Conservation (phyloP, 352 stramenopile genomes). For the Globisporangium uncinulatum region DNA sequence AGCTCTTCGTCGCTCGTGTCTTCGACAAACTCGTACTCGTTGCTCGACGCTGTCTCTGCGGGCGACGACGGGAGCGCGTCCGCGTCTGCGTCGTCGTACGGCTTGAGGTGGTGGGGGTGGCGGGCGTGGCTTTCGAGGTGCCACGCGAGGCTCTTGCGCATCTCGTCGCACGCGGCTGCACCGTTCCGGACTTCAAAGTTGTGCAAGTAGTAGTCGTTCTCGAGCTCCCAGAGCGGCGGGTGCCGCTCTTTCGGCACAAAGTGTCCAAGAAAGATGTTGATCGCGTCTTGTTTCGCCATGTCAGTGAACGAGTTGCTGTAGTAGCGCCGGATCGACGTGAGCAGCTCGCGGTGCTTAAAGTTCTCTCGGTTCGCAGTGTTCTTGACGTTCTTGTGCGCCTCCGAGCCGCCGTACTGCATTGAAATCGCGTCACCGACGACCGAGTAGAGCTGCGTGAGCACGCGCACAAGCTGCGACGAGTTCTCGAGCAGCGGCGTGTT, state of each 20-base stretch:
- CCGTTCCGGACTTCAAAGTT: slow-evolving; percentile 85
- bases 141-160: slow-evolving; percentile 53
- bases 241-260: slow-evolving; percentile 70
- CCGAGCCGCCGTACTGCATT: slow-evolving; percentile 98
- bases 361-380: slow-evolving; percentile 80
- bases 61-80: slow-evolving; percentile 1
- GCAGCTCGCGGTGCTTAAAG: slow-evolving; percentile 94
- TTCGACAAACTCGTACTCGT: slow-evolving; percentile 21
- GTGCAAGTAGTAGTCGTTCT: slow-evolving; percentile 90
- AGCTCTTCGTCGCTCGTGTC: slow-evolving; percentile 19
- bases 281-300: slow-evolving; percentile 97
- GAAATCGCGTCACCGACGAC: slow-evolving; percentile 98
- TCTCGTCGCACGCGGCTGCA: slow-evolving; percentile 49
- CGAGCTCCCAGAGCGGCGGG: slow-evolving; percentile 74
- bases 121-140: slow-evolving; percentile 53
- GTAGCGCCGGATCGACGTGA: slow-evolving; percentile 98
- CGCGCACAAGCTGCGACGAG: slow-evolving; percentile 91
- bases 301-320: slow-evolving; percentile 99
- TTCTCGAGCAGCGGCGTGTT: slow-evolving; percentile 80
- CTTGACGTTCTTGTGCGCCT: slow-evolving; percentile 98
- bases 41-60: slow-evolving; percentile 12
- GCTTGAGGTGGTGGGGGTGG: slow-evolving; percentile 20
- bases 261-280: slow-evolving; percentile 99
- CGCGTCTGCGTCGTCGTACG: slow-evolving; percentile 7
- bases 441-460: slow-evolving; percentile 98